A percentile compares a stretch with the other conserved stretches of the same genome.
Conservation (phyloP, 306 rosid species). For the Trifolium dubium region DNA sequence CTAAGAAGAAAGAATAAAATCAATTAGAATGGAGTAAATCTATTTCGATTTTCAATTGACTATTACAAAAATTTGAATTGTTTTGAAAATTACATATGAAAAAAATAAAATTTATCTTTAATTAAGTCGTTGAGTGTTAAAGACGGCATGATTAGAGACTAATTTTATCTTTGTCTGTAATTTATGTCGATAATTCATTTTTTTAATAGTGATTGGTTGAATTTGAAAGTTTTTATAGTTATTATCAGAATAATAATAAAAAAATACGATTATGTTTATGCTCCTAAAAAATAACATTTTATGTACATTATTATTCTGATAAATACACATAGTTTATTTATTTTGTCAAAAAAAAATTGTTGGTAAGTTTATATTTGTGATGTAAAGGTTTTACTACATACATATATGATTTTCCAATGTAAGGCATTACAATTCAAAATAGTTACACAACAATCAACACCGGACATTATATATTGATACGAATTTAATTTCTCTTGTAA, state of each 20-base stretch:
- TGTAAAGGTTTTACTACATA: not conserved
- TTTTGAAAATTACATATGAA: not conserved
- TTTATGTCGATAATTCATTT: not conserved
- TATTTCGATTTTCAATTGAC: not conserved
- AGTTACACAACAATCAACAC: no score
- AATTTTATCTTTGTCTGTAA: not conserved
- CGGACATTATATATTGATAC: no score
- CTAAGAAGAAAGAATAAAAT: conserved; percentile 48
- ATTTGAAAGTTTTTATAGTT: conserved; percentile 15
- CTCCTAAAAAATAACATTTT: conserved; percentile 20
- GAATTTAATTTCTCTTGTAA: no score
- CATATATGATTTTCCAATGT: not conserved
- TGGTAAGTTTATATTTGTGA: not conserved
- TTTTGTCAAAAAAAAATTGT: not conserved
- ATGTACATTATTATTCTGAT: conserved; percentile 46
- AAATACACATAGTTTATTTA: conserved; percentile 36
- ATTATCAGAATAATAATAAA: conserved; percentile 37
- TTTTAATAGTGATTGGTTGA: conserved; percentile 1
- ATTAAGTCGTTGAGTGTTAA: not conserved
- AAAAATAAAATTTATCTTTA: not conserved
- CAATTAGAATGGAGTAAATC: not conserved
- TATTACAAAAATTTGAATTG: not conserved
- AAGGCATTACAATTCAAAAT: not conserved
- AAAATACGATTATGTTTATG: conserved; percentile 37
- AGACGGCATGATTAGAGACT: not conserved